phyloP scores from a whole-genome alignment of 192 early-diverging fungal species.

The Backusella tarrabulga region DNA sequence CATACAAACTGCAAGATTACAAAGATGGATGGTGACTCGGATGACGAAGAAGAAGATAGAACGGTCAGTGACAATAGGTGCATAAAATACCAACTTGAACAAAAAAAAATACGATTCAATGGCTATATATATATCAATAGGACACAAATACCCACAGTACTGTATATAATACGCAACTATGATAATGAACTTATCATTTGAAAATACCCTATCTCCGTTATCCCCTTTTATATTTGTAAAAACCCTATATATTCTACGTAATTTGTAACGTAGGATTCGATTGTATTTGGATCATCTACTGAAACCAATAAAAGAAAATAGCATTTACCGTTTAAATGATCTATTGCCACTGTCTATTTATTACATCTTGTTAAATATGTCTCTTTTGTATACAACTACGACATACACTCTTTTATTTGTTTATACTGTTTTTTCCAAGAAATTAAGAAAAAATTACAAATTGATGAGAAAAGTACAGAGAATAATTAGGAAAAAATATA shows the following conservation, averaged over 20 bases:
- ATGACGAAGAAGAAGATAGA: neutral
- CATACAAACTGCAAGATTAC: neutral
- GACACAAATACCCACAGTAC: no score
- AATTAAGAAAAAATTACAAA: no score
- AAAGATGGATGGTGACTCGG: neutral
- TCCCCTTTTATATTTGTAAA: neutral
- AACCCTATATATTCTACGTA: no score
- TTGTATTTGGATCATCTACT: neutral
- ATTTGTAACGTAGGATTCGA: conserved; percentile 8
- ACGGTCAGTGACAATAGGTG: conserved; percentile 11
- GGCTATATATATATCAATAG: neutral
- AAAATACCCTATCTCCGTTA: neutral
- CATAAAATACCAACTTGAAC: neutral
- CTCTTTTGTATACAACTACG: no score
- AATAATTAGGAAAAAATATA: no score
- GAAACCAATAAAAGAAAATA: neutral
- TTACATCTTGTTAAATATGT: no score
- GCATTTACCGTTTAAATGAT: no score
- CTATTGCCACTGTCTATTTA: no score
- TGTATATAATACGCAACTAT: neutral
- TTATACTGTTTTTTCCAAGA: no score
- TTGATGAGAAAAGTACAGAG: no score
- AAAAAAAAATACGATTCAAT: neutral
- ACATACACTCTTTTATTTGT: no score
- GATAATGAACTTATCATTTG: neutral